Conservation (phyloP, 2,329 filamentous ascomycete genomes). For the Ophiosphaerella korrae region DNA sequence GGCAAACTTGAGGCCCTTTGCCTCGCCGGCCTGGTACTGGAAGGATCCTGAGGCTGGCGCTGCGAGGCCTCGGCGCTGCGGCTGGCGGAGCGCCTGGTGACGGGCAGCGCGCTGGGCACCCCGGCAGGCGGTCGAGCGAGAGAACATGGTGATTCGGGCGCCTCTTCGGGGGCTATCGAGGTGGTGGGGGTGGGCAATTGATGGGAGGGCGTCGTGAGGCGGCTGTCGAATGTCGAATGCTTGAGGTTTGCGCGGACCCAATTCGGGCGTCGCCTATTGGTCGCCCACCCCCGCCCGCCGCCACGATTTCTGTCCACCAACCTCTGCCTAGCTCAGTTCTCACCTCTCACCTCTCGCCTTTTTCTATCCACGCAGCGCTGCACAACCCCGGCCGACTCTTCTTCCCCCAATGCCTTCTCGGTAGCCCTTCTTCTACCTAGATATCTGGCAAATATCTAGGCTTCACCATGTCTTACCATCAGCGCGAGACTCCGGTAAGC, state of each 20-base stretch:
- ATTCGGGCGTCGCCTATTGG: slow-evolving; percentile 1
- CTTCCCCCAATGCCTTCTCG: slow-evolving; percentile 37
- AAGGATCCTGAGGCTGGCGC: slow-evolving; percentile 75
- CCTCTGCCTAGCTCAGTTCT: neutral
- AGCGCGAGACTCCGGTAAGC: slow-evolving; percentile 46
- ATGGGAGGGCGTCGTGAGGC: slow-evolving; percentile 37
- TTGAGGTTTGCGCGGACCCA: slow-evolving; percentile 17
- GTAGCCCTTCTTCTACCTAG: slow-evolving; percentile 33
- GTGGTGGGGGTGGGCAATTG: slow-evolving; percentile 57
- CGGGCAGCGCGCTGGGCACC: slow-evolving; percentile 67
- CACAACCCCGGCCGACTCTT: neutral
- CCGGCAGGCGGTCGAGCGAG: slow-evolving; percentile 68
- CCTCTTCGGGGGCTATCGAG: slow-evolving; percentile 49
- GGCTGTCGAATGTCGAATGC: slow-evolving; percentile 15
- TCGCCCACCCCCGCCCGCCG: slow-evolving; percentile 16
- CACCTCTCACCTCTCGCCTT: neutral
- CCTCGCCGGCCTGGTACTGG: slow-evolving; percentile 85
- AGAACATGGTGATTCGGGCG: slow-evolving; percentile 63
- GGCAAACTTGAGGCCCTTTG: slow-evolving; percentile 88
- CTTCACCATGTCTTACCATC: slow-evolving; percentile 41
- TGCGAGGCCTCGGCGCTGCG: slow-evolving; percentile 66
- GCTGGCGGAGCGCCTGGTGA: slow-evolving; percentile 61
- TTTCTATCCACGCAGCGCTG: neutral
- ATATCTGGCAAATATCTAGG: slow-evolving; percentile 46
- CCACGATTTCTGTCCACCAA: slow-evolving; percentile 9